These are phyloP conservation scores for Rhododendron williamsianum DNA, from an alignment of 148 eudicot species.

Conservation along the genomic window DNA sequence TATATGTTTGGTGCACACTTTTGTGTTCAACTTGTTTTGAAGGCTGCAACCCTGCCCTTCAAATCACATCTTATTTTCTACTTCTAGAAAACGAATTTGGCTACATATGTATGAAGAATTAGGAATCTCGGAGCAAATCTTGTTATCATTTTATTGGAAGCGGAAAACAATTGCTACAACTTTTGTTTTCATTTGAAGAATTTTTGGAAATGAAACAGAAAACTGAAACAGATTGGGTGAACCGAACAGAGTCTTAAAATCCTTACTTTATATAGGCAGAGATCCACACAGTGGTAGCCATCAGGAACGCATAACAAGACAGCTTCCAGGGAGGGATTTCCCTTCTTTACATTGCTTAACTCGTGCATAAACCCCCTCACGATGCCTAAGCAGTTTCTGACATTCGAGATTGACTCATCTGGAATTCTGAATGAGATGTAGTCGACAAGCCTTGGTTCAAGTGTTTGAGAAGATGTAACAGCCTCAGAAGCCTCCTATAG, in stretches of 20 bases:
- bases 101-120: background rate
- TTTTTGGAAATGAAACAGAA: background rate
- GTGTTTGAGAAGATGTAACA: slow-evolving; percentile 25
- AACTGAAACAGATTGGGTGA: background rate
- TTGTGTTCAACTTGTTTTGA: background rate
- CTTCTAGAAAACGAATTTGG: background rate
- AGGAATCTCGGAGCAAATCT: background rate
- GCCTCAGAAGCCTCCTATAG: slow-evolving; percentile 47
- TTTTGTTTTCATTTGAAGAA: background rate
- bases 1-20: background rate
- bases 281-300: slow-evolving; percentile 75
- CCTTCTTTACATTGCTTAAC: slow-evolving; percentile 26
- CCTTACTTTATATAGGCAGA: slow-evolving; percentile 82
- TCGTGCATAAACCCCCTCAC: slow-evolving; percentile 49
- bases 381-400: slow-evolving; percentile 64
- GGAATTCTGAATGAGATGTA: slow-evolving; percentile 73
- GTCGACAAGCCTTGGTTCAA: slow-evolving; percentile 40
- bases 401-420: slow-evolving; percentile 50
- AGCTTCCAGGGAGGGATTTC: slow-evolving; percentile 48
- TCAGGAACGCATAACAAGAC: slow-evolving; percentile 62
- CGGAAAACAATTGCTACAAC: background rate
- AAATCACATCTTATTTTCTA: background rate
- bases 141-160: background rate
- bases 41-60: background rate
- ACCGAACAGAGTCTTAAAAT: background rate